These are phyloP conservation scores for Gomphus bonarii DNA, from an alignment of 1,284 basidiomycete species.

Conservation along the genomic window DNA sequence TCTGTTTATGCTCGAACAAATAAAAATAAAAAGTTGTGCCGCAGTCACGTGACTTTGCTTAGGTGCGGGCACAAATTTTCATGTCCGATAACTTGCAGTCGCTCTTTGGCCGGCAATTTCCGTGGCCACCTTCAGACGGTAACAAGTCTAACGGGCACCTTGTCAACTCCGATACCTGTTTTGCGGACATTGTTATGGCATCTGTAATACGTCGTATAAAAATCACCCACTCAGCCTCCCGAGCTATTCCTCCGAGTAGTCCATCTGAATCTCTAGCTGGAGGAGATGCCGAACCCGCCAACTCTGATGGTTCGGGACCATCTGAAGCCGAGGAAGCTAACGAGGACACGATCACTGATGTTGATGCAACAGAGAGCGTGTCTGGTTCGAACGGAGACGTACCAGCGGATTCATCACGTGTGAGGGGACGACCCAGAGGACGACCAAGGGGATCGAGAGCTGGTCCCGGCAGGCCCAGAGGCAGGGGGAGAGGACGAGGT, in stretches of 20 bases:
- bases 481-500: slow-evolving; percentile 33
- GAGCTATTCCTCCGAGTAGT: neutral
- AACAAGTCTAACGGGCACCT: too few relatives aligned
- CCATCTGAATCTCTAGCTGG: neutral
- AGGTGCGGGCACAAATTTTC: too few relatives aligned
- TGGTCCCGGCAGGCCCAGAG: slow-evolving; percentile 25
- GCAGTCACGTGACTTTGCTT: too few relatives aligned
- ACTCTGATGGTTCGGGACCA: neutral
- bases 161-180: too few relatives aligned
- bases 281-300: neutral
- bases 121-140: too few relatives aligned
- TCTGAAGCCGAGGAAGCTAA: slow-evolving; percentile 13
- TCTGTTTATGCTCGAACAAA: too few relatives aligned
- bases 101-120: too few relatives aligned
- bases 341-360: slow-evolving; percentile 1
- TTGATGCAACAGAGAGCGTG: slow-evolving; percentile 8
- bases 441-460: slow-evolving; percentile 19
- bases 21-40: too few relatives aligned
- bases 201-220: slow-evolving; percentile 6
- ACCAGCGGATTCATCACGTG: slow-evolving; percentile 11
- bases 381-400: slow-evolving; percentile 5
- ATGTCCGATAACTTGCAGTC: too few relatives aligned
- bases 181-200: neutral
- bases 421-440: slow-evolving; percentile 25
- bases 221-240: slow-evolving; percentile 9